Percentiles rank a stretch among this genome's conserved stretches.
Conservation (phyloP, 768 basidiomycete species). For the Pisolithus sp. region DNA sequence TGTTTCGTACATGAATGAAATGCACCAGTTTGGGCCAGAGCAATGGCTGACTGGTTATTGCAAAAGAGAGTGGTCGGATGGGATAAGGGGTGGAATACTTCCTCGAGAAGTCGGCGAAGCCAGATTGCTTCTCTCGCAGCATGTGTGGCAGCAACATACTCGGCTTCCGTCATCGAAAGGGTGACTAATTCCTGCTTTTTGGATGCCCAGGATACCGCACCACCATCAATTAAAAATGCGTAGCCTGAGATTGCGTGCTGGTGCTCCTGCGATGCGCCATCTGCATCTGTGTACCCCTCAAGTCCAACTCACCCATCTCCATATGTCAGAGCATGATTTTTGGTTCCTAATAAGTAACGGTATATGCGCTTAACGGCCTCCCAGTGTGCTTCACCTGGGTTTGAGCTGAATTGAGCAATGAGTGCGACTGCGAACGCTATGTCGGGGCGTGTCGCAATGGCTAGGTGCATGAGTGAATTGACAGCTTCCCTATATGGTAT, state of each 20-base stretch:
- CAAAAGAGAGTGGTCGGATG: background rate
- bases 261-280: conserved; percentile 4
- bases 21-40: conserved; percentile 20
- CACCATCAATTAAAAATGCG: conserved; percentile 26
- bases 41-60: conserved; percentile 13
- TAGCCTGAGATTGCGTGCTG: conserved; percentile 32
- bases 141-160: background rate
- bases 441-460: conserved; percentile 20
- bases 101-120: background rate
- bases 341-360: conserved; percentile 19
- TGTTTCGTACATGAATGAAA: conserved; percentile 37
- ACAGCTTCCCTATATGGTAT: conserved; percentile 19
- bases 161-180: conserved; percentile 15
- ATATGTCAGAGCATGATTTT: conserved; percentile 7
- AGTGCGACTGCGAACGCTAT: conserved; percentile 13
- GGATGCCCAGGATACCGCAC: conserved; percentile 30
- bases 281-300: background rate
- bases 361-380: conserved; percentile 17
- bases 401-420: conserved; percentile 18
- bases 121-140: background rate
- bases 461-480: conserved; percentile 26
- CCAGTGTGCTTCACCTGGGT: conserved; percentile 18
- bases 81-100: background rate
- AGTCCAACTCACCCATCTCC: background rate
- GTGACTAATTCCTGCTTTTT: conserved; percentile 31